These are phyloP conservation scores for Trichoderma harzianum DNA, from an alignment of 2,329 filamentous ascomycete species.

Conservation along the genomic window DNA sequence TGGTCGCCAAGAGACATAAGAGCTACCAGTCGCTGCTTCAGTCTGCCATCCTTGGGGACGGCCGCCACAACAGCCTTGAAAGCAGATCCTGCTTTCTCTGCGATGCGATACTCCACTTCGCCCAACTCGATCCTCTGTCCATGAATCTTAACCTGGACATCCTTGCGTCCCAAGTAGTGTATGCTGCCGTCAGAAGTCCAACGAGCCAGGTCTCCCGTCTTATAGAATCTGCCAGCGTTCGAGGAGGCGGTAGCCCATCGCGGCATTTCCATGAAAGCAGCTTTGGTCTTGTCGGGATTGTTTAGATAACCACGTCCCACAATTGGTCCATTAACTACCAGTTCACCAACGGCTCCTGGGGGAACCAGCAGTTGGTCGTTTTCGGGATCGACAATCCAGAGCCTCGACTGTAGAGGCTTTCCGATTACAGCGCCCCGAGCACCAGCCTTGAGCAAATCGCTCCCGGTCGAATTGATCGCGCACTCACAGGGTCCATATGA, in stretches of 20 bases:
- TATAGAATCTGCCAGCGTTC: background rate
- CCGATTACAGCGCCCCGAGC: background rate
- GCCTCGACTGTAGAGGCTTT: background rate
- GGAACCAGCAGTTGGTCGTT: conserved; percentile 26
- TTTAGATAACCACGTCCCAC: background rate
- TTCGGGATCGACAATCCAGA: background rate
- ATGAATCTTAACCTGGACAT: conserved; percentile 57
- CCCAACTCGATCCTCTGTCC: conserved; percentile 55
- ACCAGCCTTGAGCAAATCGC: background rate
- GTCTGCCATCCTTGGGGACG: background rate
- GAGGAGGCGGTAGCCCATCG: background rate
- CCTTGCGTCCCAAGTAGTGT: conserved; percentile 47
- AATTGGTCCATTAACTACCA: conserved; percentile 18
- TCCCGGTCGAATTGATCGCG: background rate
- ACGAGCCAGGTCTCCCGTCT: background rate
- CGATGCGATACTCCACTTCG: conserved; percentile 24
- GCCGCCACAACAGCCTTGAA: background rate
- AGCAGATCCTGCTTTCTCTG: background rate
- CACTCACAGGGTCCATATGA: conserved; percentile 24
- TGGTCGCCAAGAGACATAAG: background rate
- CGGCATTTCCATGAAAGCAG: background rate
- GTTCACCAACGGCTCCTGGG: conserved; percentile 34
- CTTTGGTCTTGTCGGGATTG: background rate
- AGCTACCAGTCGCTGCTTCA: background rate
- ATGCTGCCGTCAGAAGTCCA: background rate